Base-by-base conservation (phyloP, 352 stramenopile genomes). In the Phytophthora sojae region DNA sequence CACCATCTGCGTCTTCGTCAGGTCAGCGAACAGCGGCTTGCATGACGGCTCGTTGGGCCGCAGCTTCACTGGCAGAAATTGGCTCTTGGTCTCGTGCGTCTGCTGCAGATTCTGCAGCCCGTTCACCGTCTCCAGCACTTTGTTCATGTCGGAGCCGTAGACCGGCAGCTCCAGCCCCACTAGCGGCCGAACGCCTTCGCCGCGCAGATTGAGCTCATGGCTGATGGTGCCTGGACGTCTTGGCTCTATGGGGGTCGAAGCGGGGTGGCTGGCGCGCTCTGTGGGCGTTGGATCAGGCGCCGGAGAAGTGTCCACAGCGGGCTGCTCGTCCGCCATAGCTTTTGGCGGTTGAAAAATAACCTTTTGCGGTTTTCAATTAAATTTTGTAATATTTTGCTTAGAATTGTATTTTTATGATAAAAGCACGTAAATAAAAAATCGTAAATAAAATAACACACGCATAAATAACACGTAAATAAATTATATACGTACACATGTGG, bases 1-100 rank as follows among this genome's bases (percentile, higher is more conserved):
- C 26, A 95, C 69, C 58, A 83, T 91, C 72, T 95, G 88, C 19
- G 88, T 94, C 80, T 93, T 94, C 64, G 85, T 86, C 44, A 92
- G 57, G 52, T 95, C 88, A 8, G 88, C 88, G 57, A 94, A 94
- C 9, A 95, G 79, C 51, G 88, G 88, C 68, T 95, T 95, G 66
- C 86, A 93, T 8, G 86, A 93, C 54, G 88, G 86, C 73, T 95
- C 88, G 19, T 25, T 71, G 15, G 88, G 88, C 11, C 88, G 86
- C 56, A 95, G 71, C 61, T 92, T 93, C 14, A 95, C 83, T 39
- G 86, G 81, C 29, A 95, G 52, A 58, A 95, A 94, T 62, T 93
- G 88, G 30, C 76, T 91, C 62, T 92, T 93, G 60, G 59, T 73
- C 64, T 91, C 81, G 64, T 94, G 86, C 23, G 83, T 87, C 55